A percentile compares a stretch with the other conserved stretches of the same genome.
Evolutionary conservation across 148 eudicot genomes (phyloP).

Genomic region (Chenopodium quinoa): DNA sequence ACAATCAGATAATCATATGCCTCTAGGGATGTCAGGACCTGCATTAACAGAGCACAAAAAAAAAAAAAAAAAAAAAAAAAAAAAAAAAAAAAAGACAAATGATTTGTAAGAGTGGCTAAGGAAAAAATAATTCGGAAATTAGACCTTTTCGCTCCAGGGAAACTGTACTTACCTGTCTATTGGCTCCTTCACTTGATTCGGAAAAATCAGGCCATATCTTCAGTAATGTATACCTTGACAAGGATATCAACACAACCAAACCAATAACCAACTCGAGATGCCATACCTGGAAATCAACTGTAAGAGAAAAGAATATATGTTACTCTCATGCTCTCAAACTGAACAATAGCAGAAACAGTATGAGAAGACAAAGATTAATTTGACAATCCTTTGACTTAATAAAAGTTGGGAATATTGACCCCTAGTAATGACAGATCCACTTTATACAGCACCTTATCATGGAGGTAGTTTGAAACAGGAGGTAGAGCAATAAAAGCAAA

Average conservation of each 20-base stretch:
- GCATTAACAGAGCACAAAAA: slow-evolving; percentile 21
- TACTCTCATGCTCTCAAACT: slow-evolving; percentile 5
- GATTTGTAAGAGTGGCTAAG: background rate
- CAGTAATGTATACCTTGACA: slow-evolving; percentile 61
- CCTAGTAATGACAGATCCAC: background rate
- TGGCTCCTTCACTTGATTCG: slow-evolving; percentile 87
- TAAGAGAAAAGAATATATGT: slow-evolving; percentile 9
- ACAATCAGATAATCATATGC: slow-evolving; percentile 66
- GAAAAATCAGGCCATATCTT: slow-evolving; percentile 81
- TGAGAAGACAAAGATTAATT: background rate
- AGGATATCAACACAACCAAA: slow-evolving; percentile 63
- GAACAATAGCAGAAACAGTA: background rate
- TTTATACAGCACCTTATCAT: background rate
- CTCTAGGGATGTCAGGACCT: slow-evolving; percentile 81
- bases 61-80: background rate
- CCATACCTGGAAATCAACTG: slow-evolving; percentile 74
- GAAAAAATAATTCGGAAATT: background rate
- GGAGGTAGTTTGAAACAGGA: background rate
- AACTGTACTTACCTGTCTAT: slow-evolving; percentile 56
- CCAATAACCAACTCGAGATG: slow-evolving; percentile 71
- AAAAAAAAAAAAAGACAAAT: background rate
- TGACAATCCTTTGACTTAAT: background rate
- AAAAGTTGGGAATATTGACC: background rate
- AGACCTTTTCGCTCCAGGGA: background rate
- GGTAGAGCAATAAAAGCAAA: background rate